Evolutionary conservation across 495 filamentous ascomycete genomes (phyloP), one percentile per base, ranked within the genome.

Genomic region (Aspergillus bertholletiae): DNA sequence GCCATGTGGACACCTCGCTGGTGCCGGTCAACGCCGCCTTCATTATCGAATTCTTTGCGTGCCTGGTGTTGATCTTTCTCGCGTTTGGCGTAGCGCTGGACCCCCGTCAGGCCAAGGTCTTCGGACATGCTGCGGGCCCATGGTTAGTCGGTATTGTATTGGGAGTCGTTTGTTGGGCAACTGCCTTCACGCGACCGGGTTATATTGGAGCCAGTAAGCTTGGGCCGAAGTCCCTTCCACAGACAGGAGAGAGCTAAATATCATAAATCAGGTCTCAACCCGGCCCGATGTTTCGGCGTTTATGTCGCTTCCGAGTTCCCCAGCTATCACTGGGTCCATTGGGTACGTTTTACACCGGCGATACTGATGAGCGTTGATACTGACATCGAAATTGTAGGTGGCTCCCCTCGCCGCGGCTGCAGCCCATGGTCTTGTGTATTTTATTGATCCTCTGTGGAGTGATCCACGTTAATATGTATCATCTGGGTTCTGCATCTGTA

Each of bases 31-130:
- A 59, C 1, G 68, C 75, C 37, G 74, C 67, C 9, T 69, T 78
- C 27, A 46, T 76, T 13, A 69, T 76, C 44, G 79, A 82, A 62
- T 72, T 70, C 30, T 62, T 78, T 12, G 61, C 64, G 3, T 74
- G 69, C n/a, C 63, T 75, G 41, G 62, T 65, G 22, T 51, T 80
- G 15, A 60, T 80, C 18, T 74, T 69, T 48, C 53, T 75, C 32
- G 57, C 68, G 3, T 75, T 75, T 61, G 80, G 82, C 3, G 73
- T 80, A n/a, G 82, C 77, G 11, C 69, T 87, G 0, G 81, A 85
- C 58, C 81, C 82, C 7, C 66, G 81, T 12, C 80, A 83, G 56
- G 65, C 64, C 5, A 51, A 73, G 9, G 62, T 82, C 5, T 82
- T 79, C 57, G 81, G 81, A 0, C 77, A 73, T 13, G 71, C 76